Evolutionary conservation across 106 monocot genomes (phyloP).

Genomic region (Acorus gramineus): DNA sequence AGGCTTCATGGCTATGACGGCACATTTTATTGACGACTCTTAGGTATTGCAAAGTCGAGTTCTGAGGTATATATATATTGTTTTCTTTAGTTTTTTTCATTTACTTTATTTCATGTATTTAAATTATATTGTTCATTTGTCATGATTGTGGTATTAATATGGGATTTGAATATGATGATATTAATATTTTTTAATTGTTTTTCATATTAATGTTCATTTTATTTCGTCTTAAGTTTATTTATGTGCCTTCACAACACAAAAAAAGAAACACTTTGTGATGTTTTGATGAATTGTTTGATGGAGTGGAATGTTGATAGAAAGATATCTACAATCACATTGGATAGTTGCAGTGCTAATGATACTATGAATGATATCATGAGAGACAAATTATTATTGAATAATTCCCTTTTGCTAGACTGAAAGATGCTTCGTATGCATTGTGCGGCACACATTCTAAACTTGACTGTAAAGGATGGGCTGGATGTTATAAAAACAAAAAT

Average conservation of each 20-base stretch:
- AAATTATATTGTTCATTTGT: too few species aligned
- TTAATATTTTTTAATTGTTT: neutral
- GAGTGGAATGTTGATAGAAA: slow-evolving; percentile 26
- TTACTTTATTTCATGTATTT: too few species aligned
- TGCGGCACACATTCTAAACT: slow-evolving; percentile 19
- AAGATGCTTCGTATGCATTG: slow-evolving; percentile 9
- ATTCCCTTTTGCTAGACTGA: slow-evolving; percentile 1
- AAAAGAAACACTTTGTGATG: slow-evolving; percentile 3
- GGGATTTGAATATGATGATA: neutral
- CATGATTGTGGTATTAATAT: too few species aligned
- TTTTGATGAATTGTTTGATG: neutral
- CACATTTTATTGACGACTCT: slow-evolving; percentile 1
- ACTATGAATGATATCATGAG: neutral
- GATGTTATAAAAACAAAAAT: slow-evolving; percentile 5
- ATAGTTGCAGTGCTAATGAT: slow-evolving; percentile 8
- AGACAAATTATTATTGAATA: neutral
- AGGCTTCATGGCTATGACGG: neutral
- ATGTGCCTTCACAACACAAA: slow-evolving; percentile 15
- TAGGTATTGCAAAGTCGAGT: slow-evolving; percentile 4
- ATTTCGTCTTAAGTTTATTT: slow-evolving; percentile 3
- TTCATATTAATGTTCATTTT: neutral
- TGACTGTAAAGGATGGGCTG: slow-evolving; percentile 16
- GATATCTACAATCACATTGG: slow-evolving; percentile 3
- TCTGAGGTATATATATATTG: slow-evolving; percentile 12
- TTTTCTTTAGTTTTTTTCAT: neutral